Evolutionary conservation across 768 basidiomycete species (phyloP), one percentile per base, ranked within the genome.

Genomic region (Pleurotus tuoliensis): DNA sequence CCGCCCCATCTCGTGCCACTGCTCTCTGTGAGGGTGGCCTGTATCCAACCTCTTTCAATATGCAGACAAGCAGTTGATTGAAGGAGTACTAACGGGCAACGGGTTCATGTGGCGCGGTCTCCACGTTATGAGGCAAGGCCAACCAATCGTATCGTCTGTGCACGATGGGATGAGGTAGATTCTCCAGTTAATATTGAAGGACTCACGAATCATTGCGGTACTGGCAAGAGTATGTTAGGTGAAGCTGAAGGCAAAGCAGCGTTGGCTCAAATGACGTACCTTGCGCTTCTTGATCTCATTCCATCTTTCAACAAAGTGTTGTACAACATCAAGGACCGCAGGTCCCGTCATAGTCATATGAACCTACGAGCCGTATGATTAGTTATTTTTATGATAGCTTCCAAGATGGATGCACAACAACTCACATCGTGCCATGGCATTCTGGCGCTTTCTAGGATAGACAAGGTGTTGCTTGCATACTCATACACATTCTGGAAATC

Each of bases 391-490:
- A 52, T 27, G 27, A 30, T 53, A 41, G 72, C 88, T 57, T 55
- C 11, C 11, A 9, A 11, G 4, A 34, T 1, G 30, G 30, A 34
- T 0, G 11, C 11, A 34, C 11, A 34, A 34, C 3, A 34, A 34
- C 30, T 11, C 8, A 92, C 92, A 73, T 98, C 95, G 66, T 98
- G 95, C 95, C 95, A 98, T 1, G 95, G 92, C 93, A 94, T 93
- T 59, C 91, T 76, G 1, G 83, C 75, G 12, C 75, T 84, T 61
- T 92, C 89, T 45, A 86, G 66, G 47, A 84, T 79, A 30, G 84
- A 86, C 13, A 93, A 67, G 0, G 78, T 77, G 58, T 88, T 91
- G 64, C 83, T 87, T 20, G 84, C 82, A 66, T 85, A 93, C 59
- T 92, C 79, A 56, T 82, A 77, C 0, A 98, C 96, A 8, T 88